Base-by-base conservation (phyloP, 1,284 basidiomycete genomes). In the Cryptococcus deneoformans region DNA sequence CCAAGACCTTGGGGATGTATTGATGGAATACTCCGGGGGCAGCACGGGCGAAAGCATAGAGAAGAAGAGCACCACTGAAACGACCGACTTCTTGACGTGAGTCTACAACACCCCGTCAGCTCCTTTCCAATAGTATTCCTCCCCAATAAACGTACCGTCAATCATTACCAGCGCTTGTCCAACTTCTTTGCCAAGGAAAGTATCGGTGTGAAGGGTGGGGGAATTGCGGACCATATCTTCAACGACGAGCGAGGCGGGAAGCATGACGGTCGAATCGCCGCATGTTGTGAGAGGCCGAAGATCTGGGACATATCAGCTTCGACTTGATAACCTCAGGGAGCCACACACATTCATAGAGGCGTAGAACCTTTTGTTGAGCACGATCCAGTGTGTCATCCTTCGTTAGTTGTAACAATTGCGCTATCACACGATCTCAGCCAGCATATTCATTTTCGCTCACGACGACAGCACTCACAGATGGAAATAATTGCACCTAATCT, bases 31-130 rank as follows among this genome's bases (percentile, higher is more conserved):
- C 87, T 10, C 82, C 85, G 0, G 90, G 88, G 61, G 88, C 92
- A 70, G 92, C 88, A 39, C 85, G 82, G 1, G 94, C 92, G 48
- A 98, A 82, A 75, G 95, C 92, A 77, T 94, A 92, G 44, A 96
- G 79, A 54, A 96, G 88, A 49, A 97, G 84, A 1, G 78, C 72
- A 2, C 73, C 73, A 49, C 71, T 68, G 64, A 77, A 77, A n/a
- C 77, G 63, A 20, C 71, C 68, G 6, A 75, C 71, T 54, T 78
- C 77, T 59, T 77, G 72, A 43, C 75, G 60, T 12, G 71, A 68
- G 49, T 77, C 75, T 75, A 58, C 5, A 29, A 29, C 29, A 29
- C 6, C 16, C 12, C 10, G 38, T 58, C 46, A 56, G 53, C 40
- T 50, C 24, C 10, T 50, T 56, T 47, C 20, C 46, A 50, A 5